phyloP scores from a whole-genome alignment of 148 eudicot species.

The Nepenthes mirabilis region DNA sequence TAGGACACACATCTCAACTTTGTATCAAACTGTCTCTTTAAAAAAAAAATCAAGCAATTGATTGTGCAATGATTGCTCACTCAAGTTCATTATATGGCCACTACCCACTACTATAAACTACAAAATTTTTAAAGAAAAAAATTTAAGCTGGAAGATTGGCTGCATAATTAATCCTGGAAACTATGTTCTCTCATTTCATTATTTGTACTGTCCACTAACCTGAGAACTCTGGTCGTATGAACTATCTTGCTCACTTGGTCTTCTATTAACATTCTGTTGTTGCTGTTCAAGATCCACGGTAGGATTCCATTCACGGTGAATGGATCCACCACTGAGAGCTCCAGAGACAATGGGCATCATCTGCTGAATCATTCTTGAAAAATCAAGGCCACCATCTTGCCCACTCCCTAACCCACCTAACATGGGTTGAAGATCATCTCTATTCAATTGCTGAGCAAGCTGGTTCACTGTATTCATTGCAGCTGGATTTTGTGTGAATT shows the following conservation, averaged over 20 bases:
- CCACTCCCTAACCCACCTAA: slow-evolving; percentile 44
- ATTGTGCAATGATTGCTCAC: too few relatives aligned
- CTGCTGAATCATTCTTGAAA: slow-evolving; percentile 86
- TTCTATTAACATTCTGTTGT: slow-evolving; percentile 8
- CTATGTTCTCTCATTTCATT: not conserved
- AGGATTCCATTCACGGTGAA: slow-evolving; percentile 13
- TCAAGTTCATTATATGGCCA: too few relatives aligned
- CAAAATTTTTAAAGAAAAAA: not conserved
- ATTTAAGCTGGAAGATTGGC: not conserved
- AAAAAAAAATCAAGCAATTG: too few relatives aligned
- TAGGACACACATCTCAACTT: too few relatives aligned
- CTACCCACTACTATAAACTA: too few relatives aligned
- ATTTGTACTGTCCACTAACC: not conserved
- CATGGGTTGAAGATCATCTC: slow-evolving; percentile 51
- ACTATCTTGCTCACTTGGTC: slow-evolving; percentile 13
- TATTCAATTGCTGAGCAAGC: slow-evolving; percentile 74
- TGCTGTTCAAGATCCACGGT: slow-evolving; percentile 14
- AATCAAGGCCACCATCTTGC: slow-evolving; percentile 57
- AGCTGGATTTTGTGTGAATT: slow-evolving; percentile 69
- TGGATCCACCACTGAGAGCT: slow-evolving; percentile 57
- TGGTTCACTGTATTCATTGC: slow-evolving; percentile 83
- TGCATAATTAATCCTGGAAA: not conserved
- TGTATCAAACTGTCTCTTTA: too few relatives aligned
- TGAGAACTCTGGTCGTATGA: not conserved
- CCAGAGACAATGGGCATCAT: slow-evolving; percentile 98